Base-by-base conservation (phyloP, 495 filamentous ascomycete species). In the Lineolata rhizophorae region DNA sequence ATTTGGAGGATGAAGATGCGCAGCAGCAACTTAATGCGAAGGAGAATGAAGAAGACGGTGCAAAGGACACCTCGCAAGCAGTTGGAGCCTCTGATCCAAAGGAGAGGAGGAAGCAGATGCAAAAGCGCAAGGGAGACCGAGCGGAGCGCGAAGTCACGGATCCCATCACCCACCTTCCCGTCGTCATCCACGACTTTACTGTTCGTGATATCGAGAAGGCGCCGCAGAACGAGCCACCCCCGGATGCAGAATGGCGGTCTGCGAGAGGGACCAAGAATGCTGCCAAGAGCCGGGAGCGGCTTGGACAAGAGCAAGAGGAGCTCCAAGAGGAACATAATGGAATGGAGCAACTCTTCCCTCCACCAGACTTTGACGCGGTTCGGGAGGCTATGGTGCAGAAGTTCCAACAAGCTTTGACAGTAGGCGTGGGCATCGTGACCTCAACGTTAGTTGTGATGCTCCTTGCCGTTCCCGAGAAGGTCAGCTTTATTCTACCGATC, bases 111-210 rank as follows among this genome's bases (percentile, higher is more conserved):
- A 72, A 74, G 48, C 46, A 61, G 21, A 56, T 61, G 35, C 62
- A 67, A 35, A 55, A 65, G 30, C 35, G 38, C 22, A 43, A 39
- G 31, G 53, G 62, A 20, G 56, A 63, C 22, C 39, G 45, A 22
- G 58, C 57, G 19, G 63, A 64, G 11, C 57, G 71, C 10, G 54
- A 71, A 42, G 72, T 78, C n/a, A 78, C 70, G 4, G 72, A 78
- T 48, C 72, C 72, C 0, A 64, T 78, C 10, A 78, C 72, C 0
- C 72, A 78, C 46, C 49, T 78, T 1, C 70, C 70, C 3, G 54
- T 76, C 14, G 48, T 46, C 13, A 66, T 76, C 22, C 70, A 74
- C 42, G 72, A 76, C 40, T 65, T 64, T 37, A 76, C 70, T 0
- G 48, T 55, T 20, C 58, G 64, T 27, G 65, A 72, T 32, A 49